Base-by-base conservation (phyloP, 2,329 filamentous ascomycete genomes). In the Pseudofabraea citricarpa region DNA sequence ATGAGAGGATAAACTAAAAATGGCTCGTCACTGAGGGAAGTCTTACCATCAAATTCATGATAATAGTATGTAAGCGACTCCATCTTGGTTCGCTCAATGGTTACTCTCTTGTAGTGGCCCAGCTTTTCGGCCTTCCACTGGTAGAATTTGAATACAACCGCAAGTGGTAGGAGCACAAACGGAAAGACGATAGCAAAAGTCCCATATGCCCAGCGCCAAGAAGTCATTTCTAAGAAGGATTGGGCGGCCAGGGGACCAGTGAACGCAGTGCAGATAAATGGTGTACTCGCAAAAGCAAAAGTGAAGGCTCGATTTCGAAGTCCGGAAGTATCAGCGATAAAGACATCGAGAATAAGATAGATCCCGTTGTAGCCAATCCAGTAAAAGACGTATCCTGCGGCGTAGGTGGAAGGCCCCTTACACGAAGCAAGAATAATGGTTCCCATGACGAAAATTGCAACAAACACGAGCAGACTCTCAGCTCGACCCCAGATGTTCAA, bases 381-480 rank as follows among this genome's bases (percentile, higher is more conserved):
- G 36, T 59, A 59, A 36, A 59, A 57, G 18, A 59, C 52, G 46
- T 60, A 56, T 3, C 54, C 59, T 2, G 81, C 81, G 35, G 77
- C 76, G 57, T 81, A 86, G 0, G 73, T 77, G 48, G 75, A 63
- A 9, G 85, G 71, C 45, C 75, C 76, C 2, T 71, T 68, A 59
- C 76, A 85, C 1, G 69, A 71, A 10, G 85, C 85, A 69, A 85
- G 85, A 64, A 88, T 74, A 48, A 83, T 69, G 41, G 85, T 70
- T 16, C 70, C 71, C 37, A 74, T 36, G 9, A 16, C 6, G 27
- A n/a, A 12, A 36, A 16, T 6, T 64, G 5, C 66, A 45, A 4
- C 80, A 65, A 56, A 76, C 76, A 35, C 82, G 51, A 12, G 72
- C 60, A 83, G 77, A 12, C 81, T 82, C 56, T 85, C 75, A 8